A percentile compares a stretch with the other conserved stretches of the same genome.
These are phyloP conservation scores for Lentinula raphanica DNA, from an alignment of 768 basidiomycete species.

Conservation along the genomic window DNA sequence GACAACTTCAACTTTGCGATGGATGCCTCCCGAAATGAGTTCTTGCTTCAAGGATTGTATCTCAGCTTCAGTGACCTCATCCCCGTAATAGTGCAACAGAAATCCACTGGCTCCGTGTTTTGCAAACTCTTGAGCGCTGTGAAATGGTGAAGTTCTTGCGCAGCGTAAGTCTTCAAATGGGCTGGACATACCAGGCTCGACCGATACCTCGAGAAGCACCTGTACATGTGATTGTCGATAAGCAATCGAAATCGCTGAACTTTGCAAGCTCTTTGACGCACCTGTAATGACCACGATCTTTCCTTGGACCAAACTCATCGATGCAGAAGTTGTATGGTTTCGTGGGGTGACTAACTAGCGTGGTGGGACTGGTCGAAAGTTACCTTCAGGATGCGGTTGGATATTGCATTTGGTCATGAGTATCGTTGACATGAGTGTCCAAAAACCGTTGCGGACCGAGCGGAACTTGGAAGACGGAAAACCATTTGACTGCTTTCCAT, in stretches of 20 bases:
- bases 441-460: background rate
- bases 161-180: background rate
- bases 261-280: slow-evolving; percentile 31
- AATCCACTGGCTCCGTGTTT: slow-evolving; percentile 60
- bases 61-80: slow-evolving; percentile 47
- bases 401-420: too few relatives aligned
- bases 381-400: background rate
- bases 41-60: slow-evolving; percentile 39
- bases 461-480: background rate
- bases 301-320: slow-evolving; percentile 39
- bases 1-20: slow-evolving; percentile 4
- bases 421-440: background rate
- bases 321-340: too few relatives aligned
- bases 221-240: slow-evolving; percentile 49
- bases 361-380: background rate
- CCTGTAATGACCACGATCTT: slow-evolving; percentile 72
- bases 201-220: slow-evolving; percentile 75
- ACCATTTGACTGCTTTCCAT: background rate
- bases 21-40: slow-evolving; percentile 30
- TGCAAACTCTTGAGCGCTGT: slow-evolving; percentile 52
- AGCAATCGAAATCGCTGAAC: background rate
- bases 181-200: slow-evolving; percentile 42
- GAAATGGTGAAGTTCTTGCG: slow-evolving; percentile 8
- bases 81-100: slow-evolving; percentile 65
- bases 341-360: too few relatives aligned